Conservation (phyloP, 306 rosid genomes). For the Biancaea sappan region DNA sequence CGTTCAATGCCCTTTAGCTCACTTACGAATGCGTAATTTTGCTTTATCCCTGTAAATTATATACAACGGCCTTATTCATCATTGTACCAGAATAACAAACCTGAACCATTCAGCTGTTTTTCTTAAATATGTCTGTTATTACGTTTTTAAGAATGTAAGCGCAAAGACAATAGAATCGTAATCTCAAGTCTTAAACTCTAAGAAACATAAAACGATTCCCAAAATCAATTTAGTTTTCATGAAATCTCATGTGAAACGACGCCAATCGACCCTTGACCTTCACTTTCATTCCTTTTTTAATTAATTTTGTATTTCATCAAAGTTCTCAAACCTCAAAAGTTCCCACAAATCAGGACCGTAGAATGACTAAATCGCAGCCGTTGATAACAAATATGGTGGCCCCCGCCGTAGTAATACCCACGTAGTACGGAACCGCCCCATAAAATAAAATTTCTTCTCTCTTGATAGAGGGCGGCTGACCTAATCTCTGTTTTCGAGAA, state of each 20-base stretch:
- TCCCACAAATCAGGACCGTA: slow-evolving; percentile 25
- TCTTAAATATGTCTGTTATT: too few species aligned
- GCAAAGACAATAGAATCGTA: neutral
- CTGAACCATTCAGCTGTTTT: too few species aligned
- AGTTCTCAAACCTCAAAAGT: neutral
- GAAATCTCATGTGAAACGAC: slow-evolving; percentile 10
- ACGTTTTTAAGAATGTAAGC: too few species aligned
- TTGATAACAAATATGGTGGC: neutral
- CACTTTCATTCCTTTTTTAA: neutral
- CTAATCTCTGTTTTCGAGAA: slow-evolving; percentile 52
- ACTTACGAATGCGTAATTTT: too few species aligned
- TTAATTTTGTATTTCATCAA: neutral
- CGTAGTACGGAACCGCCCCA: slow-evolving; percentile 45
- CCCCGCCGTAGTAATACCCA: slow-evolving; percentile 28
- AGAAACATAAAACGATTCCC: slow-evolving; percentile 23
- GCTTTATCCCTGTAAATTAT: too few species aligned
- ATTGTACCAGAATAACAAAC: too few species aligned
- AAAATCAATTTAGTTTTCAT: slow-evolving; percentile 1
- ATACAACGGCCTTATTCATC: too few species aligned
- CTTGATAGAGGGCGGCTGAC: slow-evolving; percentile 76
- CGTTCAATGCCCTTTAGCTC: neutral
- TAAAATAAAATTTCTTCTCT: neutral
- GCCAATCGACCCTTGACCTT: neutral
- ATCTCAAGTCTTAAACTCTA: slow-evolving; percentile 26
- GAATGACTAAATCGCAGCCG: neutral